These are phyloP conservation scores for Sonneratia alba DNA, from an alignment of 345 rosid species.

Conservation along the genomic window DNA sequence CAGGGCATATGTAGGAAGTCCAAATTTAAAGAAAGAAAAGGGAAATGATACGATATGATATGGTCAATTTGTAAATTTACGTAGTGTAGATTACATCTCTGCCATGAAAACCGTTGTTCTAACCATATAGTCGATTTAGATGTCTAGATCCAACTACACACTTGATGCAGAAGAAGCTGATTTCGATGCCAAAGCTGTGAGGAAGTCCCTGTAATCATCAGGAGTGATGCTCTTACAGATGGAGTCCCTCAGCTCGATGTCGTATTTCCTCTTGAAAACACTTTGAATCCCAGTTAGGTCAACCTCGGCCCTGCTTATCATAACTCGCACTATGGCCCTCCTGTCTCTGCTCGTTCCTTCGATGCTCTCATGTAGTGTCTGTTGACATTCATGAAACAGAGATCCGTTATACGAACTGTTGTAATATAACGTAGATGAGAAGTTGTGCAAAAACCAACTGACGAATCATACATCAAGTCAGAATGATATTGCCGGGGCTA, in stretches of 20 bases:
- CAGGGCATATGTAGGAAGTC: not conserved
- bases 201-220: conserved; percentile 48
- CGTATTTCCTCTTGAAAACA: conserved; percentile 33
- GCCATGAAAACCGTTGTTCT: too few relatives aligned
- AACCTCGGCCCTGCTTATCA: conserved; percentile 43
- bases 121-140: not conserved
- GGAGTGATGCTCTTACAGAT: conserved; percentile 27
- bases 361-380: conserved; percentile 27
- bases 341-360: conserved; percentile 24
- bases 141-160: not conserved
- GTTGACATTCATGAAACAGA: not conserved
- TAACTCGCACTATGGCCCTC: conserved; percentile 28
- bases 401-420: not conserved
- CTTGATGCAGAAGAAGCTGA: not conserved
- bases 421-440: not conserved
- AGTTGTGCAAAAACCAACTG: too few relatives aligned
- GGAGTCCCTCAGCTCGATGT: conserved; percentile 31
- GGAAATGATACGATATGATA: too few relatives aligned
- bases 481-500: not conserved
- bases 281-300: conserved; percentile 41
- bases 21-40: too few relatives aligned
- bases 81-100: too few relatives aligned
- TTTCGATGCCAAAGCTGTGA: conserved; percentile 34
- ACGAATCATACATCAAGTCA: not conserved
- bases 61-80: too few relatives aligned